These are phyloP conservation scores for Suillus lakei DNA, from an alignment of 768 basidiomycete species.

Conservation along the genomic window DNA sequence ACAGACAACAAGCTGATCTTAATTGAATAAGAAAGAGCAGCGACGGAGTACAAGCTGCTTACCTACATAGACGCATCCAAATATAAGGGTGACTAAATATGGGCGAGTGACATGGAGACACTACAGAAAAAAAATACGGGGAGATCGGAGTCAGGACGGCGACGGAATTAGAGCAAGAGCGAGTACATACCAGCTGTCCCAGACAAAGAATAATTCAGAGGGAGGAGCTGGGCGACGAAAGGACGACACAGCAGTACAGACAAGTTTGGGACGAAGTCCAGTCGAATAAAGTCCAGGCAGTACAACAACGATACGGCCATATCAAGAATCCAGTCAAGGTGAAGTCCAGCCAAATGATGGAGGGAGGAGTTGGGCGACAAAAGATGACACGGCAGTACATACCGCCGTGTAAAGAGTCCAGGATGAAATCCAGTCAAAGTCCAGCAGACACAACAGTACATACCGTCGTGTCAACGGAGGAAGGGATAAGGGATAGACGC, in stretches of 20 bases:
- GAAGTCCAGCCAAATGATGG: no score
- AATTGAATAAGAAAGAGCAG: neutral
- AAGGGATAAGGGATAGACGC: neutral
- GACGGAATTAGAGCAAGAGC: neutral
- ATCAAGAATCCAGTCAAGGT: no score
- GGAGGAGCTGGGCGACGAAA: no score
- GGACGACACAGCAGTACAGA: no score
- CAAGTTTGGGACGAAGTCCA: no score
- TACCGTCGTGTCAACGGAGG: neutral
- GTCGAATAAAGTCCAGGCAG: no score
- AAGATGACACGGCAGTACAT: no score
- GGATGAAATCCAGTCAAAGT: no score
- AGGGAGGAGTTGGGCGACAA: no score
- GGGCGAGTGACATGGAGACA: neutral
- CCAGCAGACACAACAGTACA: neutral
- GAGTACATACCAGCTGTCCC: neutral
- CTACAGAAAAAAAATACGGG: neutral
- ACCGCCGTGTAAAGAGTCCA: no score
- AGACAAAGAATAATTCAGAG: no score
- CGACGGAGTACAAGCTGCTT: neutral
- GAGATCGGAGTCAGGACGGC: neutral
- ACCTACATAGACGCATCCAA: neutral
- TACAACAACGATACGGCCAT: no score
- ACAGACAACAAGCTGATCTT: neutral
- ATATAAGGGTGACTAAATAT: neutral